Evolutionary conservation across 2,329 filamentous ascomycete genomes (phyloP).

Genomic region (Cladosporium sp.): DNA sequence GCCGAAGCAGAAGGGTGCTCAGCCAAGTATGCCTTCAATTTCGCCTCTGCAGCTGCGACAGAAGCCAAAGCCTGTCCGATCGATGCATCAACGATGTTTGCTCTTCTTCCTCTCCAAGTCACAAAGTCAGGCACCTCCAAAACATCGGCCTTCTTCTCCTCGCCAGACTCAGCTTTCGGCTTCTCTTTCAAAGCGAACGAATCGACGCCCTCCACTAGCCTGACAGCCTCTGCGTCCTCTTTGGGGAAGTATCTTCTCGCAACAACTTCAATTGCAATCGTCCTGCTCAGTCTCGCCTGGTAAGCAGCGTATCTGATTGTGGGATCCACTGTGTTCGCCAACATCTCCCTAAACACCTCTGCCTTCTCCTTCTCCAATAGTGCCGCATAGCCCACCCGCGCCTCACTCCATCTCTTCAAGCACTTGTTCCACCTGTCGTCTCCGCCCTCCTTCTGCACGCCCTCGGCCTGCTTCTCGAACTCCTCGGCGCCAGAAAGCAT

Average conservation of each 20-base stretch:
- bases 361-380: constrained; percentile 63
- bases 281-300: constrained; percentile 81
- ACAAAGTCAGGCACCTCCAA: constrained; percentile 65
- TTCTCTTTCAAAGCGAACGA: constrained; percentile 61
- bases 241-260: constrained; percentile 73
- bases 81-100: constrained; percentile 86
- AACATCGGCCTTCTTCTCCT: constrained; percentile 21
- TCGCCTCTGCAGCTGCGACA: constrained; percentile 55
- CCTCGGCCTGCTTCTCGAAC: constrained; percentile 74
- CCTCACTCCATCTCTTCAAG: constrained; percentile 68
- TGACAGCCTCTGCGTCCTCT: constrained; percentile 58
- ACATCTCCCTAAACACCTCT: constrained; percentile 79
- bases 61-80: constrained; percentile 80
- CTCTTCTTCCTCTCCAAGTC: constrained; percentile 78
- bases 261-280: constrained; percentile 73
- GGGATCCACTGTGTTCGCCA: constrained; percentile 83
- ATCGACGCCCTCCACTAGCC: constrained; percentile 67
- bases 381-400: constrained; percentile 77
- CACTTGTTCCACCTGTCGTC: constrained; percentile 65
- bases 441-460: constrained; percentile 35
- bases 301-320: constrained; percentile 94
- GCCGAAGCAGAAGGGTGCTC: constrained; percentile 38
- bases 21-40: constrained; percentile 47
- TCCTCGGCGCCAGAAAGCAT: constrained; percentile 71
- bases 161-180: constrained; percentile 24